These are phyloP conservation scores for Hanseniaspora lindneri DNA, from an alignment of 805 yeast species.

Conservation along the genomic window DNA sequence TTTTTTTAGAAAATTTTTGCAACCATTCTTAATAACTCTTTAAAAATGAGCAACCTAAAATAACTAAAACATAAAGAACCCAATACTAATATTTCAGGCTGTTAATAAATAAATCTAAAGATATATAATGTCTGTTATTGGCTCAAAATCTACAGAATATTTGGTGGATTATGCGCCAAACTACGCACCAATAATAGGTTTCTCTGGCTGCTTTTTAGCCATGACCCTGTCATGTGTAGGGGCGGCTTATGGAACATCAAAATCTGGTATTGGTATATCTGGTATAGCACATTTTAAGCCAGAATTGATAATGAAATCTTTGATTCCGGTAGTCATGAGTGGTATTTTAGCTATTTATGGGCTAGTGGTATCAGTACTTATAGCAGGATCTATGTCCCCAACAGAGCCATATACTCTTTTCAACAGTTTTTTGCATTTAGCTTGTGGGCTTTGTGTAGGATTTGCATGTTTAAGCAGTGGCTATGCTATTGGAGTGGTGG, in stretches of 20 bases:
- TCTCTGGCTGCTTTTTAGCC: conserved; percentile 93
- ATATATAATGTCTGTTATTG: background rate
- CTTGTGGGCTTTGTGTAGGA: conserved; percentile 92
- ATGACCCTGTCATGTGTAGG: conserved; percentile 90
- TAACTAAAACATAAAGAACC: too few species aligned
- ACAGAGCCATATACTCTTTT: conserved; percentile 68
- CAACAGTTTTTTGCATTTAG: conserved; percentile 95
- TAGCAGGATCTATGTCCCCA: conserved; percentile 83
- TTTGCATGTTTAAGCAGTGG: conserved; percentile 95
- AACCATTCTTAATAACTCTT: too few species aligned
- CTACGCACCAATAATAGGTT: conserved; percentile 94
- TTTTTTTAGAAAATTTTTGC: too few species aligned
- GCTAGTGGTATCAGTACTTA: conserved; percentile 86
- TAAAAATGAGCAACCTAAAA: too few species aligned
- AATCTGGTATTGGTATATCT: conserved; percentile 93
- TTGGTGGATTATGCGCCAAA: conserved; percentile 64
- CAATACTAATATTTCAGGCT: too few species aligned
- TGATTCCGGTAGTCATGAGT: conserved; percentile 95
- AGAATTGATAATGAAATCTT: conserved; percentile 86
- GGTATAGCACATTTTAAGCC: conserved; percentile 98
- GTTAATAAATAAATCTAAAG: too few species aligned
- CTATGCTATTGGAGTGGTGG: conserved; percentile 88
- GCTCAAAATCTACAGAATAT: conserved; percentile 27
- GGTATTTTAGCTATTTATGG: conserved; percentile 97
- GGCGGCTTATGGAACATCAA: conserved; percentile 97